Evolutionary conservation across 768 basidiomycete genomes (phyloP).

Genomic region (Hydnomerulius pinastri): DNA sequence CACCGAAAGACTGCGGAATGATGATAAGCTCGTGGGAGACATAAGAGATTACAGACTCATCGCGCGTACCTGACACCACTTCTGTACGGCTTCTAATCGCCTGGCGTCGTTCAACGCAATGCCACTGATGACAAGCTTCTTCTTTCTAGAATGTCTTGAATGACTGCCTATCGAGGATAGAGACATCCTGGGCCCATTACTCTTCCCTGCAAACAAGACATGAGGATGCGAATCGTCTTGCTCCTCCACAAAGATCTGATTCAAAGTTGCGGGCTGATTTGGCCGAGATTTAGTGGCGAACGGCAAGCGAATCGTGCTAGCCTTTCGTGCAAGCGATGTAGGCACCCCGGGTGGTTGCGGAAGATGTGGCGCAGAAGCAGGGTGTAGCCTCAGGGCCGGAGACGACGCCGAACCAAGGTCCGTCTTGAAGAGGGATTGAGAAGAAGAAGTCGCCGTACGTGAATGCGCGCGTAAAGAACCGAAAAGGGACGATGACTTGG

Average conservation of each 20-base stretch:
- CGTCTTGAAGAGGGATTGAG: conserved; percentile 36
- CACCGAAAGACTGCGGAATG: conserved; percentile 64
- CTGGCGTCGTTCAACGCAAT: conserved; percentile 58
- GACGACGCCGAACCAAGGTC: conserved; percentile 27
- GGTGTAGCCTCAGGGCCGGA: conserved; percentile 41
- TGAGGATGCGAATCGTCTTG: conserved; percentile 28
- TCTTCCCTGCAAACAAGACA: conserved; percentile 29
- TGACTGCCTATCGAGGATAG: conserved; percentile 35
- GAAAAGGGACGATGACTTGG: conserved; percentile 34
- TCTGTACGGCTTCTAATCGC: conserved; percentile 67
- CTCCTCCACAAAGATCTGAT: conserved; percentile 30
- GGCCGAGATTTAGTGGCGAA: conserved; percentile 26
- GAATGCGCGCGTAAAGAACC: conserved; percentile 35
- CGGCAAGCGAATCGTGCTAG: conserved; percentile 34
- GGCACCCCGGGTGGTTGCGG: conserved; percentile 36
- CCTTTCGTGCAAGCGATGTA: conserved; percentile 31
- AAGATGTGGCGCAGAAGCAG: conserved; percentile 41
- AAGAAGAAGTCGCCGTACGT: conserved; percentile 24
- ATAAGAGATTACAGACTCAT: background rate
- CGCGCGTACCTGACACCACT: conserved; percentile 72
- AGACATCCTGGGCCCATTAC: conserved; percentile 27
- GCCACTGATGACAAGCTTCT: conserved; percentile 70
- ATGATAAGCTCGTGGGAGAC: conserved; percentile 8
- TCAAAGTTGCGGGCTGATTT: conserved; percentile 9
- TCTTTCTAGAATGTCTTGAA: conserved; percentile 52